These are phyloP conservation scores for Punica granatum DNA, from an alignment of 345 rosid genomes.

Conservation along the genomic window DNA sequence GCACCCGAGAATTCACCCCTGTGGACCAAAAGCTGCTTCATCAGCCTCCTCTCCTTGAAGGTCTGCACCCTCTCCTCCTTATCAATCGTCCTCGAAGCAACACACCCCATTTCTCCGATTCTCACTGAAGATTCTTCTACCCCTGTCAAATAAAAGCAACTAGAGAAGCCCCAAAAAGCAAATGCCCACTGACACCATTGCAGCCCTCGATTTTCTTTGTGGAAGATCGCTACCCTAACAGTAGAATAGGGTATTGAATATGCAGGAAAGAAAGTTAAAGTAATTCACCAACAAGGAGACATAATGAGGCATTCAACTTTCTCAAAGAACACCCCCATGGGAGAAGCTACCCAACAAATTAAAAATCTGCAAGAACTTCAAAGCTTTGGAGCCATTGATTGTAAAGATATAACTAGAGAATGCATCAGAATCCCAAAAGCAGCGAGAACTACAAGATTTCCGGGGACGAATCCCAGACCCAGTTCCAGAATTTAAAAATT, in stretches of 20 bases:
- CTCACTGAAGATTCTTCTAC: not conserved
- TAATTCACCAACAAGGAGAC: not conserved
- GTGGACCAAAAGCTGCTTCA: conserved; percentile 57
- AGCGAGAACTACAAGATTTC: not conserved
- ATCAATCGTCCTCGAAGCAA: conserved; percentile 56
- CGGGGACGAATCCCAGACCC: not conserved
- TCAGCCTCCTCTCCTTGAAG: conserved; percentile 77
- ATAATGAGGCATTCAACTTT: not conserved
- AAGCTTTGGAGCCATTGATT: not conserved
- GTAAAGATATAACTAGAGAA: not conserved
- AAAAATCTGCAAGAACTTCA: not conserved
- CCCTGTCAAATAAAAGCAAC: not conserved
- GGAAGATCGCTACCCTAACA: not conserved
- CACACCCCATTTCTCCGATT: conserved; percentile 50
- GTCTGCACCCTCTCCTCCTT: conserved; percentile 63
- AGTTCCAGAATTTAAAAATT: not conserved
- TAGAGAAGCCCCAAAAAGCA: not conserved
- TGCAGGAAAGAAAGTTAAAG: not conserved
- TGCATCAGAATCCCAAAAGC: not conserved
- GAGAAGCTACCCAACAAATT: not conserved
- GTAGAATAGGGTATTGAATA: not conserved
- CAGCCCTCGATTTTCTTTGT: not conserved
- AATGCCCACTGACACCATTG: not conserved
- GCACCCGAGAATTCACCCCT: conserved; percentile 82
- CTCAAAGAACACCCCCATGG: not conserved